Evolutionary conservation across 345 rosid genomes (phyloP), one percentile per base, ranked within the genome.

Genomic region (Corymbia maculata): DNA sequence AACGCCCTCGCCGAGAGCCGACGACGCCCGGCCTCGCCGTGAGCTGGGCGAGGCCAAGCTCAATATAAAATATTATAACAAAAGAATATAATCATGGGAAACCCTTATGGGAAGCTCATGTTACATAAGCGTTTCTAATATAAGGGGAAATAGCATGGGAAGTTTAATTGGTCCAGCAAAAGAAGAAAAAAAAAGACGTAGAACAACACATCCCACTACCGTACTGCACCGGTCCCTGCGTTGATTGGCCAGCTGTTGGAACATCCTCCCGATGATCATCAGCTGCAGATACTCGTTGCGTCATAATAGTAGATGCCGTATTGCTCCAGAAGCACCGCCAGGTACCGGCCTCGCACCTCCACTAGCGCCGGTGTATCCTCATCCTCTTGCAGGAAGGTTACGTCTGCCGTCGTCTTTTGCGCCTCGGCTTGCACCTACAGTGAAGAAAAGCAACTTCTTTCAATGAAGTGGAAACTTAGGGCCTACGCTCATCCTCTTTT

Each of bases 221-320:
- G 22, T 55, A 21, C 59, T 21, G 61, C 9, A 8, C 61, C 22
- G 4, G 61, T 55, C 28, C 61, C 9, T 0, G 95, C 96, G 17
- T 95, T 97, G 45, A 88, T 85, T 93, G 32, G 97, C 99, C 9
- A 95, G 88, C 79, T 93, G 94, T 55, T 92, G 94, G 55, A 90
- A 95, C 91, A 91, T 84, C 4, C 95, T 95, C 5, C 89, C 88
- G 51, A 93, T 90, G 88, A 95, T 93, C 96, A 95, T 94, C 87
- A 95, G 44, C 42, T 36, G 42, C 42, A 36, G 42, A 36, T 36
- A 2, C 42, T 36, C 42, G 42, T 36, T 36, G 42, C 42, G 42
- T 36, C 42, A 36, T 36, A 36, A 36, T 36, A 36, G 42, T 36
- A 36, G 42, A 36, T 36, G 42, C 42, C 42, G 42, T 36, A 36